phyloP scores from a whole-genome alignment of 345 rosid genomes.

The Salix udensis region DNA sequence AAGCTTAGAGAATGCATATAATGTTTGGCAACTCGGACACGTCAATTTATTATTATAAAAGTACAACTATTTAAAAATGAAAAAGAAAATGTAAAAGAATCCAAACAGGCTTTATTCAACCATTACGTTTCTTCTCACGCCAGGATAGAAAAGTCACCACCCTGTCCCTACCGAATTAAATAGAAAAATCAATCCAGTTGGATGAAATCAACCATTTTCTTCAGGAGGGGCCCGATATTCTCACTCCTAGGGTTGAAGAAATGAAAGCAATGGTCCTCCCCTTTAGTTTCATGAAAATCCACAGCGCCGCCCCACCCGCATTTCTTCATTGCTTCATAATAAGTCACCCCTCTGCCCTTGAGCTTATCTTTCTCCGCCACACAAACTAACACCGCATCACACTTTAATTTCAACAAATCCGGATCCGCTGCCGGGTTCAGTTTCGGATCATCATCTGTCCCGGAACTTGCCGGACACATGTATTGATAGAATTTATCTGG shows the following conservation, averaged over 20 bases:
- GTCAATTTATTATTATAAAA: too few species aligned
- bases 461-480: conserved; percentile 32
- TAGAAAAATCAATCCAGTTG: not conserved
- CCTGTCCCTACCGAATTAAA: not conserved
- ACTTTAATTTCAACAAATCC: conserved; percentile 33
- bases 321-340: conserved; percentile 9
- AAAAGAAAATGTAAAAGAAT: not conserved
- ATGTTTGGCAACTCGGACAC: too few species aligned
- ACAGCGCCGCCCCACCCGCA: conserved; percentile 10
- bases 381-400: conserved; percentile 38
- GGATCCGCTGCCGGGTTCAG: conserved; percentile 41
- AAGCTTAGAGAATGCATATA: too few species aligned
- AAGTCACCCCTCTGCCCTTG: conserved; percentile 9
- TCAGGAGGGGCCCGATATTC: conserved; percentile 28
- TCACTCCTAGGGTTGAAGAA: conserved; percentile 17
- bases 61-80: too few species aligned
- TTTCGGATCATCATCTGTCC: conserved; percentile 43
- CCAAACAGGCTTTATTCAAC: too few species aligned
- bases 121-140: too few species aligned
- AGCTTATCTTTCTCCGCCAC: conserved; percentile 26
- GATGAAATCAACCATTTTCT: conserved; percentile 32
- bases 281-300: conserved; percentile 15
- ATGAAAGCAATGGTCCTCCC: conserved; percentile 23
- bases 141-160: not conserved
- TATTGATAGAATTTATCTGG: conserved; percentile 24